Evolutionary conservation across 1,284 basidiomycete species (phyloP), one percentile per base, ranked within the genome.

Genomic region (Moesziomyces antarcticus): DNA sequence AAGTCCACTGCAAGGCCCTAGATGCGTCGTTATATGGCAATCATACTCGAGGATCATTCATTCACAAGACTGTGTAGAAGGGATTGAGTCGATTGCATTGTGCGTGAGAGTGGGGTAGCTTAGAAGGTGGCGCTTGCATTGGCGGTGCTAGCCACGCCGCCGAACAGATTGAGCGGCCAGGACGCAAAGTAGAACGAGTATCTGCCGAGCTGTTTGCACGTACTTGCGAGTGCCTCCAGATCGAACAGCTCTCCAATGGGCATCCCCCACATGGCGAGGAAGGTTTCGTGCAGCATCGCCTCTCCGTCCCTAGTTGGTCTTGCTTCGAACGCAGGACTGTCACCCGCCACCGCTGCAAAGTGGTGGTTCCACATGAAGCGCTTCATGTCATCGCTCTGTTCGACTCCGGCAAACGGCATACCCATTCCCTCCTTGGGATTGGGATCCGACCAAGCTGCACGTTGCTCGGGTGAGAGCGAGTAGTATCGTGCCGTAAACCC

Each of bases 341-440:
- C 91, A 25, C 89, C 90, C 3, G 90, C 90, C 42, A 91, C 81
- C 4, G 91, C 90, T 1, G 90, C 89, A 80, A 92, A 91, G 80
- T 92, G 91, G 77, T 91, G 90, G 84, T 92, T 87, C 91, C 91
- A 91, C 61, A 68, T 79, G 79, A 56, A 73, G 25, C 61, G 70
- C 52, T 58, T 58, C 50, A 84, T 71, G 10, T 83, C 81, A 41
- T 61, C 82, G 41, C 68, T 48, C 56, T 79, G 78, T 47, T 80
- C 76, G 10, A 81, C 60, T 22, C 79, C 79, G 40, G 78, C 78
- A 40, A 77, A 75, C 1, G 41, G 40, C 56, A 75, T 57, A 3
- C 63, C 63, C 10, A 48, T 37, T 13, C 63, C 62, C 24, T 59
- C 27, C 11, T 45, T 40, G 7, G 45, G 33, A 14, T 33, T 6